Percentiles rank a stretch among this genome's conserved stretches.
Evolutionary conservation across 345 rosid species (phyloP).

Genomic region (Camelina hispida): DNA sequence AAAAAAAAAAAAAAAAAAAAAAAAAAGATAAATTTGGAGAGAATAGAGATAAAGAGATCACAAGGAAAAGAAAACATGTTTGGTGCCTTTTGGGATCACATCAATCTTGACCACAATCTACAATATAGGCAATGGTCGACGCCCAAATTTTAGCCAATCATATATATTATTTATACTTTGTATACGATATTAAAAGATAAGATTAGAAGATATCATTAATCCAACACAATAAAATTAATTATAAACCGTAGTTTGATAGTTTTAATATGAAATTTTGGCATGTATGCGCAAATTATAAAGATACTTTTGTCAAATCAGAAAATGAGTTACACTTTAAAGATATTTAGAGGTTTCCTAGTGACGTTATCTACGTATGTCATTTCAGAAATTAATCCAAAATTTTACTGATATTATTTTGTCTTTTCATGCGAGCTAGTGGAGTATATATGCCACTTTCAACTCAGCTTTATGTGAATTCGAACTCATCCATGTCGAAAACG

Average conservation of each 20-base stretch:
- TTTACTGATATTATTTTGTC: not conserved
- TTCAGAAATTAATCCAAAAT: not conserved
- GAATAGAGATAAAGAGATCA: constrained; percentile 24
- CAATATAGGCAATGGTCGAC: constrained; percentile 7
- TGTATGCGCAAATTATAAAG: not conserved
- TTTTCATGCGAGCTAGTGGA: constrained; percentile 20
- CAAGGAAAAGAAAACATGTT: constrained; percentile 12
- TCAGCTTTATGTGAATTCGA: constrained; percentile 29
- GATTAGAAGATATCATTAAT: not conserved
- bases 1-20: not conserved
- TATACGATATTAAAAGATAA: constrained; percentile 4
- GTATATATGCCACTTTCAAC: constrained; percentile 14
- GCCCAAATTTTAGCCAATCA: constrained; percentile 17
- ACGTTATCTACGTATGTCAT: not conserved
- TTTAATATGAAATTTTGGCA: not conserved
- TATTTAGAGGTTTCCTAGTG: not conserved
- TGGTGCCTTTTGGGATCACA: constrained; percentile 33
- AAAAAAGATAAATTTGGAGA: constrained; percentile 3
- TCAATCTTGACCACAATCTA: constrained; percentile 38
- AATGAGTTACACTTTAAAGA: not conserved
- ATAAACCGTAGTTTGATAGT: not conserved
- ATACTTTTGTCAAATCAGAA: not conserved
- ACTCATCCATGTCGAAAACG: constrained; percentile 30
- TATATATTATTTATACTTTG: constrained; percentile 3
- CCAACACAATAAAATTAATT: not conserved